Evolutionary conservation across 148 eudicot genomes (phyloP).

Genomic region (Rhododendron ovatum): DNA sequence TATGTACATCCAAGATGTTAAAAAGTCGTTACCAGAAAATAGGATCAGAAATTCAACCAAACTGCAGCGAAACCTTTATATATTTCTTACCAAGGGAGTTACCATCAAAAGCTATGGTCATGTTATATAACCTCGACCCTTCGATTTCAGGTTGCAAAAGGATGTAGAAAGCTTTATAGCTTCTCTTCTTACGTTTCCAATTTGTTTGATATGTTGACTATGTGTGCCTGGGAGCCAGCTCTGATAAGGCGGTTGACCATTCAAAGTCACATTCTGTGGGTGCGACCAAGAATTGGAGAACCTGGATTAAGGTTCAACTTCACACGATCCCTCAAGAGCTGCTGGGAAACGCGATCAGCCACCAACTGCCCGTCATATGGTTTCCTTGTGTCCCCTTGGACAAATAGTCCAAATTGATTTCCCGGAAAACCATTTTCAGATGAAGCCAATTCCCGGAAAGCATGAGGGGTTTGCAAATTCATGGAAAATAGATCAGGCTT

Average conservation of each 20-base stretch:
- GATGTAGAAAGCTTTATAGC: neutral
- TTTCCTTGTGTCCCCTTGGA: conserved; percentile 9
- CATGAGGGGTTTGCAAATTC: conserved; percentile 28
- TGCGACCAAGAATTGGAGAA: conserved; percentile 9
- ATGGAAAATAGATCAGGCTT: conserved; percentile 35
- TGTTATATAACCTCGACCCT: conserved; percentile 1
- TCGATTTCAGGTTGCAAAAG: conserved; percentile 8
- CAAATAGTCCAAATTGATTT: conserved; percentile 20
- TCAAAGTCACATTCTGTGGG: conserved; percentile 8
- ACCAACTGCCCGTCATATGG: conserved; percentile 28
- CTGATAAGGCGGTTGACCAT: neutral
- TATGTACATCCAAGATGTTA: neutral
- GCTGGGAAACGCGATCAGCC: conserved; percentile 43
- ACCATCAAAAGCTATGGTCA: neutral
- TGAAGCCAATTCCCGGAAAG: conserved; percentile 19
- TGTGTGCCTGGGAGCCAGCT: neutral
- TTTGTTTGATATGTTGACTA: neutral
- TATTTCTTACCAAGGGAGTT: neutral
- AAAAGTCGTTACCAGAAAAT: neutral
- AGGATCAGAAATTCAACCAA: neutral
- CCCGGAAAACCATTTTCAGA: conserved; percentile 24
- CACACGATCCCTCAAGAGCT: conserved; percentile 35
- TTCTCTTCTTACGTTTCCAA: neutral
- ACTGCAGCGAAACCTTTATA: neutral
- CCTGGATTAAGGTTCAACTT: conserved; percentile 16